phyloP scores from a whole-genome alignment of 1,139 yeast genomes.

The Candida sanyaensis region DNA sequence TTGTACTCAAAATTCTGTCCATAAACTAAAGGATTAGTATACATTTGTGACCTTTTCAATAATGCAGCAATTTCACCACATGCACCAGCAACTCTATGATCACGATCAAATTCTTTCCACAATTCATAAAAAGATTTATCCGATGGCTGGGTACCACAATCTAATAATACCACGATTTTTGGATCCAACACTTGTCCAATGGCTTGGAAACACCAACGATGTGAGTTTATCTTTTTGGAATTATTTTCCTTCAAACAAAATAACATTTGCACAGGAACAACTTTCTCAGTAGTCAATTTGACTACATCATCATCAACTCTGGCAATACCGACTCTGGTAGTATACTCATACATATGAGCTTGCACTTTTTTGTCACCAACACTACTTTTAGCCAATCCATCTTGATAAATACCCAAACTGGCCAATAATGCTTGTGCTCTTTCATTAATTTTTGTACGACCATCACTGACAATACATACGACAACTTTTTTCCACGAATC shows the following conservation, averaged over 20 bases:
- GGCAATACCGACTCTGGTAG: conserved; percentile 50
- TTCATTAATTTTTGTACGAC: conserved; percentile 49
- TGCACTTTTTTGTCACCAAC: conserved; percentile 49
- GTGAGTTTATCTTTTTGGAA: conserved; percentile 51
- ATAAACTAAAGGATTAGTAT: conserved; percentile 48
- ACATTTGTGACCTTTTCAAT: conserved; percentile 39
- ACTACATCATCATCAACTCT: conserved; percentile 45
- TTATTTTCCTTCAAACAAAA: conserved; percentile 50
- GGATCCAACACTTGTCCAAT: conserved; percentile 48
- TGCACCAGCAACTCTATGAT: conserved; percentile 52
- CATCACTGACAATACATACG: conserved; percentile 51
- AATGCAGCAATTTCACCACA: conserved; percentile 53
- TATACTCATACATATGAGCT: conserved; percentile 50
- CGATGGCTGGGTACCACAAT: conserved; percentile 51
- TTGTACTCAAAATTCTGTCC: conserved; percentile 52
- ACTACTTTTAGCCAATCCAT: conserved; percentile 49
- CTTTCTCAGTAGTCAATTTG: conserved; percentile 48
- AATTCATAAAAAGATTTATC: conserved; percentile 48
- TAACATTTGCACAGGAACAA: conserved; percentile 49
- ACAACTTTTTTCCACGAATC: conserved; percentile 53
- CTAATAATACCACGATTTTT: conserved; percentile 42
- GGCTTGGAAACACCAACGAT: conserved; percentile 55
- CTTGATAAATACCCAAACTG: conserved; percentile 51
- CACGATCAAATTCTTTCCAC: conserved; percentile 52
- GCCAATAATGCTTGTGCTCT: conserved; percentile 51